A percentile compares a stretch with the other conserved stretches of the same genome.
phyloP scores from a whole-genome alignment of 2,329 filamentous ascomycete species.

The Reticulascus tulasneorum region DNA sequence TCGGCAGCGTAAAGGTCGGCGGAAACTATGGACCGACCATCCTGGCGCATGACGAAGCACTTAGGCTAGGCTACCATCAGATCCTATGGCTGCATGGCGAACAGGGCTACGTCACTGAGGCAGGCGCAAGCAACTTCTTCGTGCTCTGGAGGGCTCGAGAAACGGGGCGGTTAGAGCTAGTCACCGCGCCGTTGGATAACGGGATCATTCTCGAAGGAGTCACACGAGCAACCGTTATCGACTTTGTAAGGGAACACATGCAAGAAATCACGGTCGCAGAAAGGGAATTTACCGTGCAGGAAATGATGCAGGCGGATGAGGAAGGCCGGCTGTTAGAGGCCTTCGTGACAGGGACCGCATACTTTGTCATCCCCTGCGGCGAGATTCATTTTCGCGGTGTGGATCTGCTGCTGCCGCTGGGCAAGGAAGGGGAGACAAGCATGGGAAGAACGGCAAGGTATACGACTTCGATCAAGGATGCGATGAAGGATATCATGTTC shows the following conservation, averaged over 20 bases:
- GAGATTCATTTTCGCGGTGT: conserved; percentile 62
- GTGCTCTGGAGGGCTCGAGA: conserved; percentile 43
- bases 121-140: conserved; percentile 61
- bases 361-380: conserved; percentile 37
- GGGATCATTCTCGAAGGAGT: conserved; percentile 84
- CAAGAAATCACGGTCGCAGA: conserved; percentile 68
- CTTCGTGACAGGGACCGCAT: conserved; percentile 83
- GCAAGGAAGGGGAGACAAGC: conserved; percentile 44
- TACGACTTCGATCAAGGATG: conserved; percentile 58
- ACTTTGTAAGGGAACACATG: conserved; percentile 58
- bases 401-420: conserved; percentile 60
- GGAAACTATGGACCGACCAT: conserved; percentile 61
- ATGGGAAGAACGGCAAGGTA: conserved; percentile 28
- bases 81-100: conserved; percentile 60
- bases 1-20: conserved; percentile 59
- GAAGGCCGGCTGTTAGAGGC: conserved; percentile 79
- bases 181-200: conserved; percentile 80
- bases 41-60: conserved; percentile 51
- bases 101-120: conserved; percentile 55
- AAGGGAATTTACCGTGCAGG: conserved; percentile 75
- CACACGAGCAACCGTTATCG: conserved; percentile 73
- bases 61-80: conserved; percentile 52
- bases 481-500: conserved; percentile 71
- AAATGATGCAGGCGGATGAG: conserved; percentile 67
- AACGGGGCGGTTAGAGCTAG: conserved; percentile 58